Conservation (phyloP, 202 grass and related monocot genomes). For the Alloteropsis angusta region DNA sequence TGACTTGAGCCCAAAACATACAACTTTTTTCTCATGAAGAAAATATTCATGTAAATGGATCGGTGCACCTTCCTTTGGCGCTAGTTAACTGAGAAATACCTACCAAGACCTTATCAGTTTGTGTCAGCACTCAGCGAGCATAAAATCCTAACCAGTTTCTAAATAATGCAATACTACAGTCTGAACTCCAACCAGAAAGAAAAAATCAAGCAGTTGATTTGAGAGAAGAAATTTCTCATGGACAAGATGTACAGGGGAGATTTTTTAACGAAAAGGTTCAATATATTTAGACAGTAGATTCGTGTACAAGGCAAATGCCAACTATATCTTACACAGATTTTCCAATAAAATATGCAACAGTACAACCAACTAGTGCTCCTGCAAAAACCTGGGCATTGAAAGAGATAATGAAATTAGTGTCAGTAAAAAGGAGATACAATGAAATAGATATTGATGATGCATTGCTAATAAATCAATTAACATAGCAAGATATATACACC, state of each 20-base stretch:
- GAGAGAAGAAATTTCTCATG: background rate
- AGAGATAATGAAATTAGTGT: background rate
- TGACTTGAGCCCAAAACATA: background rate
- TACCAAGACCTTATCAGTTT: background rate
- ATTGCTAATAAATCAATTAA: background rate
- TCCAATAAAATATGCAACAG: slow-evolving; percentile 47
- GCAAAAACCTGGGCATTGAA: slow-evolving; percentile 44
- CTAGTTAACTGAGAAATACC: background rate
- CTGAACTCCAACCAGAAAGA: background rate
- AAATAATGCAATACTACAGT: background rate
- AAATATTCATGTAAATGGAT: background rate
- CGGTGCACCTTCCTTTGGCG: background rate
- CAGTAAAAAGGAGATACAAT: background rate
- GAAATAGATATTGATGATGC: background rate
- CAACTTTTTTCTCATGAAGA: background rate
- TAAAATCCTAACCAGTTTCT: background rate
- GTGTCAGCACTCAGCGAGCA: background rate
- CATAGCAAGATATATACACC: background rate
- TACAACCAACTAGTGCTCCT: slow-evolving; percentile 72
- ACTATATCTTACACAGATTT: slow-evolving; percentile 47
- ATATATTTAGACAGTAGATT: background rate
- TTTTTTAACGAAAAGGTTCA: background rate
- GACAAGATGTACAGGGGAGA: background rate
- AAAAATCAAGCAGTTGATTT: background rate
- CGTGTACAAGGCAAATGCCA: slow-evolving; percentile 14